phyloP scores from a whole-genome alignment of 306 rosid species.

The Dryas octopetala region DNA sequence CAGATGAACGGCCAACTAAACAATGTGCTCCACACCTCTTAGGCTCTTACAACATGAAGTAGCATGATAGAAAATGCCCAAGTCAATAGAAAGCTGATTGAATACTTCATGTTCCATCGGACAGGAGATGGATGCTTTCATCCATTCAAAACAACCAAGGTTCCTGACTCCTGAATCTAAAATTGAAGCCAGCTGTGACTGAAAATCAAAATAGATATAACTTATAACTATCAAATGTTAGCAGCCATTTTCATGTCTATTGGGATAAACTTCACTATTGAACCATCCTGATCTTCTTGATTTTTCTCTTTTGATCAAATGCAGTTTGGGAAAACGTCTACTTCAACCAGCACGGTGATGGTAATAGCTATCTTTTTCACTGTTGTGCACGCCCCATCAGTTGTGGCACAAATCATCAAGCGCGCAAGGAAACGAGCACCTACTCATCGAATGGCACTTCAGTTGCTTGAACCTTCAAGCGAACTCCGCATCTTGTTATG shows the following conservation, averaged over 20 bases:
- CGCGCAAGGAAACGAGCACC: slow-evolving; percentile 74
- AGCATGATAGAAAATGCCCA: too few species aligned
- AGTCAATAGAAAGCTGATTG: too few species aligned
- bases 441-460: slow-evolving; percentile 69
- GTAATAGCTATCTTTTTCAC: slow-evolving; percentile 61
- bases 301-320: slow-evolving; percentile 28
- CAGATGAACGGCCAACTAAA: too few species aligned
- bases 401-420: slow-evolving; percentile 72
- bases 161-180: too few species aligned
- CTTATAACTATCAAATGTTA: background rate
- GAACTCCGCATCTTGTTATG: slow-evolving; percentile 66
- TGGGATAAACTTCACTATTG: background rate
- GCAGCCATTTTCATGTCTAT: slow-evolving; percentile 1
- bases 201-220: background rate
- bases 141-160: too few species aligned
- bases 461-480: slow-evolving; percentile 56
- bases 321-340: slow-evolving; percentile 38
- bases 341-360: slow-evolving; percentile 52
- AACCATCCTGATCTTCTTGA: background rate
- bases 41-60: too few species aligned
- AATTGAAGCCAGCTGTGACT: background rate
- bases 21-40: too few species aligned
- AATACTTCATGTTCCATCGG: too few species aligned
- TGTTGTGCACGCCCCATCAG: slow-evolving; percentile 60
- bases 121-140: too few species aligned